phyloP scores from a whole-genome alignment of 495 filamentous ascomycete species.

The Aspergillus heteromorphus region DNA sequence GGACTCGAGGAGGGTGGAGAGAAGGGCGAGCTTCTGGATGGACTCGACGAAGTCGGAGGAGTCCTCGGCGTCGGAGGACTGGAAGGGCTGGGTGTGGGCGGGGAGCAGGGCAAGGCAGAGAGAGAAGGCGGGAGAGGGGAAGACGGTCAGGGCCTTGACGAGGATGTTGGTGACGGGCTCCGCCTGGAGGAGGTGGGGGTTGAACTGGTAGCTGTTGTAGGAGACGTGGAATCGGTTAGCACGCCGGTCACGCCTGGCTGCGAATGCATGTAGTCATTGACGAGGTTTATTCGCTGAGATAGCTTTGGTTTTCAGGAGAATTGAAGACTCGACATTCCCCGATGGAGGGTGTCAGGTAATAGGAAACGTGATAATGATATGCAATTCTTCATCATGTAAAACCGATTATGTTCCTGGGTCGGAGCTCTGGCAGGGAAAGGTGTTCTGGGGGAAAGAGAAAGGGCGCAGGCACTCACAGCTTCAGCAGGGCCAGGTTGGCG shows the following conservation, averaged over 20 bases:
- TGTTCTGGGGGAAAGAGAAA: neutral
- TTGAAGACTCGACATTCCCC: constrained; percentile 33
- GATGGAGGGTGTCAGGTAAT: constrained; percentile 73
- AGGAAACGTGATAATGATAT: constrained; percentile 79
- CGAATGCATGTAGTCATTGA: neutral
- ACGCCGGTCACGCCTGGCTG: neutral
- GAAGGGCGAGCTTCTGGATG: constrained; percentile 76
- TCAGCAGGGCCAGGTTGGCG: constrained; percentile 90
- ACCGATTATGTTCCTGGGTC: constrained; percentile 5
- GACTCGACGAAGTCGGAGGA: constrained; percentile 69
- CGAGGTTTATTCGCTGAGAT: constrained; percentile 9
- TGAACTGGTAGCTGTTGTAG: constrained; percentile 93
- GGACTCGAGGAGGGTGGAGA: constrained; percentile 79
- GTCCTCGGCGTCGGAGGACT: constrained; percentile 44
- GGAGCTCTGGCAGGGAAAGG: neutral
- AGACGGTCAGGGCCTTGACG: constrained; percentile 94
- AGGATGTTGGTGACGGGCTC: constrained; percentile 98
- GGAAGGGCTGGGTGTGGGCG: constrained; percentile 60
- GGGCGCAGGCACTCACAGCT: constrained; percentile 71
- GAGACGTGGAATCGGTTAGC: neutral
- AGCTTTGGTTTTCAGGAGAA: constrained; percentile 27
- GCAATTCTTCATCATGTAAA: constrained; percentile 60
- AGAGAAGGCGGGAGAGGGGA: constrained; percentile 93
- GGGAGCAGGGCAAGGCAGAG: constrained; percentile 90
- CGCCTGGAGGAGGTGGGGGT: constrained; percentile 93